Base-by-base conservation (phyloP, 192 early-diverging fungal genomes). In the Geranomyces variabilis region DNA sequence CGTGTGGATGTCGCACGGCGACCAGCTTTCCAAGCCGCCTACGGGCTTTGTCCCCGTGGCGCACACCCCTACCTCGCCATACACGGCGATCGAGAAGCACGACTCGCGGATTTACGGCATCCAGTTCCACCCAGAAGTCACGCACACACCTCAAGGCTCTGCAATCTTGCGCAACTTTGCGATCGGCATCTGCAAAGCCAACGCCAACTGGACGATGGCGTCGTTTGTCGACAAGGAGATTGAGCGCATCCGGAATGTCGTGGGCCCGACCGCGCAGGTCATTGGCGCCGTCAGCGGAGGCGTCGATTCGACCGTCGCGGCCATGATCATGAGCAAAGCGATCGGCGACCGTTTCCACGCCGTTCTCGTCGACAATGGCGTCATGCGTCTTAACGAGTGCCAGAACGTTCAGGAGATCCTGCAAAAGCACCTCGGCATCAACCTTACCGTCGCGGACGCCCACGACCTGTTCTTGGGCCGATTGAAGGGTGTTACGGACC, bases 61-160 rank as follows among this genome's bases (percentile, higher is more conserved):
- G 46, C 84, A 85, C 59, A 99, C 97, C 53, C 71, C 76, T 48
- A 96, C 95, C 55, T 90, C 95, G 63, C 94, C 90, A 44, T 97
- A 91, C 73, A 92, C 93, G 22, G 97, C 95, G 44, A 88, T 97
- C 65, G 91, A 88, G 63, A 91, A 95, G 69, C 83, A 83, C 34
- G 82, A 89, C 63, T 90, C 90, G 78, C 82, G 86, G 13, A 90
- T 95, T 71, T 99, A 91, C 80, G 97, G 94, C 43, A 93, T 99
- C 66, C 97, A 99, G 86, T 96, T 99, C 91, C 97, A 99, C 83
- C 97, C 97, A 47, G 97, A 99, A 79, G 95, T 99, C 65, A 95
- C 97, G n/a, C 97, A 99, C 82, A 96, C 94, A 69, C 83, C 89
- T 17, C 84, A 89, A 53, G 97, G 97, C 62, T 83, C 91, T 47